Base-by-base conservation (phyloP, 2,329 filamentous ascomycete species). In the Aureobasidium sp. region DNA sequence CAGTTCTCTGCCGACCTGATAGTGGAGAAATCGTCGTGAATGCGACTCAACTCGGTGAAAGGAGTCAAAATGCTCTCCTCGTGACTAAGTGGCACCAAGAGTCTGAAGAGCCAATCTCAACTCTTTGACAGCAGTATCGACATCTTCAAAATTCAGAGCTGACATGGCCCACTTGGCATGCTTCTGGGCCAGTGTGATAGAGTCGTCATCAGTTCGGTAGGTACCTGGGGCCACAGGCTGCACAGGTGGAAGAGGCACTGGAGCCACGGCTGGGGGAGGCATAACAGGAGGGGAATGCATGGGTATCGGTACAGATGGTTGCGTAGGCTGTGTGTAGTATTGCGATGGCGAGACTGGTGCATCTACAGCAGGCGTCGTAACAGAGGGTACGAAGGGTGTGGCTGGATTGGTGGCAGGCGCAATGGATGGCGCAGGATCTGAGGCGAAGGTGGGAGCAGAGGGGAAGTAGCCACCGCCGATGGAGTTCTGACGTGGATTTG, bases 81-180 rank as follows among this genome's bases (percentile, higher is more conserved):
- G 32, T n/a, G 12, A 20, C 34, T 57, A 87, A 41, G 77, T 77
- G 13, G 85, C 88, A 2, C 90, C 90, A 53, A 97, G 76, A 20
- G 80, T 77, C 62, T 83, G 79, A 65, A 99, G 76, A 3, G 94
- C 94, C 63, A 84, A 85, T 58, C 84, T 84, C 65, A 99, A 74
- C 71, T 99, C 92, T 70, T 87, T 87, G 5, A 97, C 87, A 0
- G 94, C 94, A 0, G 94, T 99, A 1, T 87, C 81, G 1, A 96
- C 89, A 72, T 99, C 94, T 68, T 99, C 94, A 74, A 99, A 99
- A 69, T 97, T 96, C 52, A 99, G 77, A 0, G 94, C 94, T 12
- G 92, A 97, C 46, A 97, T 96, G 0, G 94, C 94, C 90, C 91
- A 99, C 70, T 91, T 91, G 2, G 93, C 92, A 77, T 97, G 94